Evolutionary conservation across 495 filamentous ascomycete species (phyloP).

Genomic region (Opeltia flavorubescens): DNA sequence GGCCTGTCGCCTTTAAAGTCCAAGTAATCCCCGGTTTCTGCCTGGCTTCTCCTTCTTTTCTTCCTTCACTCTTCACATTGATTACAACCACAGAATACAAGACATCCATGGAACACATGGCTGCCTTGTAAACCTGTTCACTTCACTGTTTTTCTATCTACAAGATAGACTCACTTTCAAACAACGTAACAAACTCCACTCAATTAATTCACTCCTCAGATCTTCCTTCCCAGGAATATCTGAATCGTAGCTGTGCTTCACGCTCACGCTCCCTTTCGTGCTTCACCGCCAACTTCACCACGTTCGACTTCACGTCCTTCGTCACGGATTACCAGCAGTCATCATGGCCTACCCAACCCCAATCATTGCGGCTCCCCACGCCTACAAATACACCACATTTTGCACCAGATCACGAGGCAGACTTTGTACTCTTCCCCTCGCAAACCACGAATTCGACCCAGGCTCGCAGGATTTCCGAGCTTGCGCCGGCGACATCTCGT

Average conservation of each 20-base stretch:
- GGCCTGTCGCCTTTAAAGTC: constrained; percentile 7
- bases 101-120: constrained; percentile 19
- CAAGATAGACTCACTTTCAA: constrained; percentile 9
- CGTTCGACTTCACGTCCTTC: constrained; percentile 14
- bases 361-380: constrained; percentile 15
- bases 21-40: constrained; percentile 5
- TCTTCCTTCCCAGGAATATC: constrained; percentile 16
- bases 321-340: constrained; percentile 15
- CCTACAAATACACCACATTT: constrained; percentile 6
- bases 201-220: constrained; percentile 10
- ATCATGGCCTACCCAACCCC: constrained; percentile 19
- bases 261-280: constrained; percentile 10
- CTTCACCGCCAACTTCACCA: constrained; percentile 17
- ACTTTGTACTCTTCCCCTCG: constrained; percentile 16
- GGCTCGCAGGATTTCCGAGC: constrained; percentile 8
- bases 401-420: constrained; percentile 9
- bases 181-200: constrained; percentile 10
- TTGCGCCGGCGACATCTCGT: constrained; percentile 15
- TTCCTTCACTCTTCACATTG: constrained; percentile 4
- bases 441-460: constrained; percentile 2
- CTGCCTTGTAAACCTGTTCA: constrained; percentile 10
- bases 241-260: constrained; percentile 12
- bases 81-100: constrained; percentile 4
- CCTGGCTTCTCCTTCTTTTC: constrained; percentile 6
- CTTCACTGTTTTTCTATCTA: neutral